Evolutionary conservation across 2,329 filamentous ascomycete species (phyloP).

Genomic region (Colletotrichum endophyticum): DNA sequence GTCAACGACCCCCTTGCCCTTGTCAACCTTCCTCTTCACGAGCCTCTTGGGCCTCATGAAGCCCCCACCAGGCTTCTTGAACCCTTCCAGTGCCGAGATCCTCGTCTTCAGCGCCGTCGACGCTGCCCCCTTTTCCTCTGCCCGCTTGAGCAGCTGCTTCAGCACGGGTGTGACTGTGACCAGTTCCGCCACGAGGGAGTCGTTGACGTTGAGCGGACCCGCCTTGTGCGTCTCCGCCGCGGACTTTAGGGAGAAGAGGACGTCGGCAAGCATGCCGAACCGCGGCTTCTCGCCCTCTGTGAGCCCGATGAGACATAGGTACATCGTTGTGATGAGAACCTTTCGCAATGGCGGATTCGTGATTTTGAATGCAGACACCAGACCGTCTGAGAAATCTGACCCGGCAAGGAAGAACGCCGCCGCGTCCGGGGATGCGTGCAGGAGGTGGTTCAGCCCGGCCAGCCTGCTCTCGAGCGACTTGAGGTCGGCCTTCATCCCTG

Average conservation of each 20-base stretch:
- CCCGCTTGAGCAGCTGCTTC: slow-evolving; percentile 61
- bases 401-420: slow-evolving; percentile 76
- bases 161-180: slow-evolving; percentile 82
- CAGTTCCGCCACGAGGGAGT: slow-evolving; percentile 80
- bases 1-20: slow-evolving; percentile 62
- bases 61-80: slow-evolving; percentile 58
- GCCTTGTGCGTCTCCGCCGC: slow-evolving; percentile 69
- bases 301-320: slow-evolving; percentile 76
- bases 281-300: slow-evolving; percentile 71
- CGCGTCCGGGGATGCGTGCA: slow-evolving; percentile 63
- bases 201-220: slow-evolving; percentile 61
- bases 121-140: slow-evolving; percentile 53
- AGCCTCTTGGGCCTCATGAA: slow-evolving; percentile 56
- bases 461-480: slow-evolving; percentile 60
- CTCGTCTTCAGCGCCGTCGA: slow-evolving; percentile 64
- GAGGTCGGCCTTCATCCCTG: slow-evolving; percentile 60
- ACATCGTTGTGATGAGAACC: slow-evolving; percentile 73
- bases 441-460: slow-evolving; percentile 64
- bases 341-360: slow-evolving; percentile 69
- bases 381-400: slow-evolving; percentile 84
- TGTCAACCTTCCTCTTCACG: slow-evolving; percentile 62
- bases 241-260: slow-evolving; percentile 80
- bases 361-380: slow-evolving; percentile 69
- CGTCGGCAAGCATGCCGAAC: slow-evolving; percentile 78
- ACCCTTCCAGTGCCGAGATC: slow-evolving; percentile 63